phyloP scores from a whole-genome alignment of 2,329 filamentous ascomycete genomes.

The Pseudogymnoascus sp. region DNA sequence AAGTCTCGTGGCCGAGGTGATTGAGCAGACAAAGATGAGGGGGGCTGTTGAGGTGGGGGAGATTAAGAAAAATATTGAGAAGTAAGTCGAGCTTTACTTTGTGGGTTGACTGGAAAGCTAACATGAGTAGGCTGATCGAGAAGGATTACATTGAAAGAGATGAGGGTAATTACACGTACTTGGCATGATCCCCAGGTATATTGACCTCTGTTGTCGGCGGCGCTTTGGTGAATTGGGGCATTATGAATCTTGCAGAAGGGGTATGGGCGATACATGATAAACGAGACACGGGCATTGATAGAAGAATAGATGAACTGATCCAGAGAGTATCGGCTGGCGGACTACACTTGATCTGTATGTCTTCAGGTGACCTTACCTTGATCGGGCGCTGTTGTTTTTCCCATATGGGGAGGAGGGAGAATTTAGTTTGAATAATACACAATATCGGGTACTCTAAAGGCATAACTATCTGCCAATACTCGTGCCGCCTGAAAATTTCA shows the following conservation, averaged over 20 bases:
- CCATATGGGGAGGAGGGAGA: not conserved
- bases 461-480: not conserved
- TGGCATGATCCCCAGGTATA: slow-evolving; percentile 41
- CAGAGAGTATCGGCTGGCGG: not conserved
- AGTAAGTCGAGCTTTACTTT: slow-evolving; percentile 43
- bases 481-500: not conserved
- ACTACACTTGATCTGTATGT: not conserved
- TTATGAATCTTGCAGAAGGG: not conserved
- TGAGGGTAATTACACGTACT: slow-evolving; percentile 59
- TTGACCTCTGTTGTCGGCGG: not conserved
- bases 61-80: slow-evolving; percentile 97
- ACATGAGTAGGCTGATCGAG: slow-evolving; percentile 62
- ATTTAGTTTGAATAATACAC: not conserved
- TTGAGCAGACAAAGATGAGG: slow-evolving; percentile 77
- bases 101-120: slow-evolving; percentile 23
- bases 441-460: not conserved
- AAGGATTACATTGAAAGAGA: slow-evolving; percentile 88
- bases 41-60: slow-evolving; percentile 78
- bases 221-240: not conserved
- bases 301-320: not conserved
- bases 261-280: not conserved
- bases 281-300: not conserved
- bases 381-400: not conserved
- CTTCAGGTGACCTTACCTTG: not conserved
- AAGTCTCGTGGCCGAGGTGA: slow-evolving; percentile 87